Evolutionary conservation across 2,329 filamentous ascomycete genomes (phyloP).

Genomic region (Fusarium kyushuense): DNA sequence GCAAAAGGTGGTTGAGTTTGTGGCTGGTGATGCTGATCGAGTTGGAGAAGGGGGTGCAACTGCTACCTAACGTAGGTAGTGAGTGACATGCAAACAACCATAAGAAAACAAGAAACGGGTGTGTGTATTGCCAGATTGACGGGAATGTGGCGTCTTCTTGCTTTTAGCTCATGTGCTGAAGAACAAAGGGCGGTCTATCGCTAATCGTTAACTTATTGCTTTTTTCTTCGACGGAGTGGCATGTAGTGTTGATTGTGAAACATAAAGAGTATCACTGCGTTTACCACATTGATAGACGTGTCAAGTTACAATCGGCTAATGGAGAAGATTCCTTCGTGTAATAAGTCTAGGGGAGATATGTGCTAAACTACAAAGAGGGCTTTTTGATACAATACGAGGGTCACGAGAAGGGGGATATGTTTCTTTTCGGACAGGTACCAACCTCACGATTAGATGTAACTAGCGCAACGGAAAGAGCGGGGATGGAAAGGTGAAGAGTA

Average conservation of each 20-base stretch:
- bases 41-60: constrained; percentile 30
- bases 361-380: constrained; percentile 3
- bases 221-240: background rate
- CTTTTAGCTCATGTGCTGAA: constrained; percentile 14
- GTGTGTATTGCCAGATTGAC: constrained; percentile 13
- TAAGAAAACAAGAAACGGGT: background rate
- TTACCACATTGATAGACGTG: background rate
- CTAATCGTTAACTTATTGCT: background rate
- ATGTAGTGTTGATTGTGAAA: background rate
- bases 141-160: constrained; percentile 29
- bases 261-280: background rate
- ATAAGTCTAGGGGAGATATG: background rate
- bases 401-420: constrained; percentile 17
- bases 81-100: constrained; percentile 7
- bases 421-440: background rate
- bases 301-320: constrained; percentile 13
- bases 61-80: constrained; percentile 1
- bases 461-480: constrained; percentile 15
- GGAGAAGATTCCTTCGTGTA: background rate
- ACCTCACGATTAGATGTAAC: constrained; percentile 3
- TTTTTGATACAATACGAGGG: constrained; percentile 23
- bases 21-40: constrained; percentile 28
- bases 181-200: constrained; percentile 10
- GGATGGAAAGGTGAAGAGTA: background rate
- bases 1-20: constrained; percentile 7